Conservation (phyloP, 108 stramenopile species). For the Heterococcus sp. region DNA sequence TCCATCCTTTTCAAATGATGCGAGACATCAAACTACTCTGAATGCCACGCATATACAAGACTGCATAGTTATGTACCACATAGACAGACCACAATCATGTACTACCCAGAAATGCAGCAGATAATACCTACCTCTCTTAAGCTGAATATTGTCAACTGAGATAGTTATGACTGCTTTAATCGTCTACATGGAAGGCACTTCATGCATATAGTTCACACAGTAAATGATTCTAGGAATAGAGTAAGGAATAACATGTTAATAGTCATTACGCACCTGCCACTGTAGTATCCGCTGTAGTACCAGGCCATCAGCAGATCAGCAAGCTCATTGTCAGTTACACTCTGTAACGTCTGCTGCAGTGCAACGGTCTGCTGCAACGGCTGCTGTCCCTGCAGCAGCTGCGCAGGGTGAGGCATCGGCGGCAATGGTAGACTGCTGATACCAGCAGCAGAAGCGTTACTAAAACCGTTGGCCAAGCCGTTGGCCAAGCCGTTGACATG, state of each 20-base stretch:
- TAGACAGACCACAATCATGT: too few species aligned
- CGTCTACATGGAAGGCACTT: too few species aligned
- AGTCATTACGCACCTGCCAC: not conserved
- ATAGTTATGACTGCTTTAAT: too few species aligned
- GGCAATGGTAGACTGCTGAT: not conserved
- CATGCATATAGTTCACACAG: too few species aligned
- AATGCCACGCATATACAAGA: too few species aligned
- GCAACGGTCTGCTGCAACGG: not conserved
- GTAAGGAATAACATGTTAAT: not conserved
- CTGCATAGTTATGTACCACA: too few species aligned
- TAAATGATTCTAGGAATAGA: not conserved
- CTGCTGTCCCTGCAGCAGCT: not conserved
- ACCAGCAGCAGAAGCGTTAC: not conserved
- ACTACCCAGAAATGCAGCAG: too few species aligned
- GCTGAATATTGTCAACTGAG: too few species aligned
- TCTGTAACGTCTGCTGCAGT: not conserved
- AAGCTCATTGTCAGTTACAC: not conserved
- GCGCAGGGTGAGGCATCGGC: not conserved
- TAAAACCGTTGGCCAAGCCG: not conserved
- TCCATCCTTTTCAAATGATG: too few species aligned
- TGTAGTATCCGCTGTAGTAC: slow-evolving; percentile 1
- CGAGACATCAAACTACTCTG: too few species aligned
- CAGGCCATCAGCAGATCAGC: not conserved
- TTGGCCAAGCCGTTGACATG: too few species aligned
- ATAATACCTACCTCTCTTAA: too few species aligned